Percentiles rank a stretch among this genome's conserved stretches.
Conservation (phyloP, 169 alveolate species). For the Plasmodium falciparum region DNA sequence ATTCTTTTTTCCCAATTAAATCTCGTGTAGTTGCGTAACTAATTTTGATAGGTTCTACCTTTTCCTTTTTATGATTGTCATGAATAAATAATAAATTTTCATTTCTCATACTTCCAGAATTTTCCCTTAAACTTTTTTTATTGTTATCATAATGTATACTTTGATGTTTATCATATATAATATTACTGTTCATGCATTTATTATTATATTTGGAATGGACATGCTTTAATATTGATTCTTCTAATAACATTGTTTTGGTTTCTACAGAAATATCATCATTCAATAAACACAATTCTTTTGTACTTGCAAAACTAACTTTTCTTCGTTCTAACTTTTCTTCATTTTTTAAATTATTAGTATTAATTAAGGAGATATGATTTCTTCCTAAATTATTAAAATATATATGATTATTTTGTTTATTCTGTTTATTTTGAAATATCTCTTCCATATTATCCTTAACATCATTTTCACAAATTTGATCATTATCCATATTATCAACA, state of each 20-base stretch:
- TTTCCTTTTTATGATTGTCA: neutral
- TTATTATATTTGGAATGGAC: neutral
- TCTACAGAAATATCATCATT: conserved; percentile 33
- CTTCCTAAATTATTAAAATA: neutral
- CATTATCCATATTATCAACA: neutral
- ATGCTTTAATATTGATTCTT: conserved; percentile 16
- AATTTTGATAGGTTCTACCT: conserved; percentile 1
- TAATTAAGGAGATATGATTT: neutral
- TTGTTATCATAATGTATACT: neutral
- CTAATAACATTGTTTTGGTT: conserved; percentile 42
- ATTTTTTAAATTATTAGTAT: neutral
- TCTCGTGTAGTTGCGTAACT: conserved; percentile 22
- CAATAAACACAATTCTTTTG: conserved; percentile 55
- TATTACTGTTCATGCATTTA: neutral
- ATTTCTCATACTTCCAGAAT: neutral
- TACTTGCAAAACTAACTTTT: conserved; percentile 72
- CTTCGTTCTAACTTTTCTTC: conserved; percentile 62
- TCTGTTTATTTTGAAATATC: too few relatives aligned
- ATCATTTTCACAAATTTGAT: neutral
- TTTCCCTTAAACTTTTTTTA: neutral
- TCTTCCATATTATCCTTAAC: too few relatives aligned
- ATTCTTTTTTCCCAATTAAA: too few relatives aligned
- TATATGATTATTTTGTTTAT: too few relatives aligned
- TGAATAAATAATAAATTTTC: neutral
- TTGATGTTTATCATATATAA: neutral